These are phyloP conservation scores for Tetrapisispora namnaoensis DNA, from an alignment of 805 yeast species.

Conservation along the genomic window DNA sequence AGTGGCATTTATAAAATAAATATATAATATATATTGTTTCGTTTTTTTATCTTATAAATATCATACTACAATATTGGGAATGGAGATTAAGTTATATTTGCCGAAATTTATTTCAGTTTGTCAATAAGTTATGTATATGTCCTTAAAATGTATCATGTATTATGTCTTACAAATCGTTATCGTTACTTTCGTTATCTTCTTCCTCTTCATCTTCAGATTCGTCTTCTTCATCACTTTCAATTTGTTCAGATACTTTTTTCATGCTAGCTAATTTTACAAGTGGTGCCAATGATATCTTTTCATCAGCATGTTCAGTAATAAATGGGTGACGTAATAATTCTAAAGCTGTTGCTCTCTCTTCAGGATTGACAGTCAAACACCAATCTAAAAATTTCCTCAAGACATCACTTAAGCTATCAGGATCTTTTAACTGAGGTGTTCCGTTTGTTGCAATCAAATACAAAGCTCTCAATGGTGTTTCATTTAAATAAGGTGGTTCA, in stretches of 20 bases:
- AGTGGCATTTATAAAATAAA: neutral
- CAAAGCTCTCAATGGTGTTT: conserved; percentile 87
- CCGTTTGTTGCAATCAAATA: conserved; percentile 95
- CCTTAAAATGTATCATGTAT: neutral
- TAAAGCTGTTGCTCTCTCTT: conserved; percentile 67
- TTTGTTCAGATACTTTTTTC: conserved; percentile 42
- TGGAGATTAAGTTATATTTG: neutral
- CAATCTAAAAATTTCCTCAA: conserved; percentile 62
- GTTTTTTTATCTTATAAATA: no score
- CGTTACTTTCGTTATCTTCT: neutral
- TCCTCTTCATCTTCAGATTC: neutral
- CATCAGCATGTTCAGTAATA: conserved; percentile 46
- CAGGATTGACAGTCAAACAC: conserved; percentile 77
- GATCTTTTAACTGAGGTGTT: conserved; percentile 86
- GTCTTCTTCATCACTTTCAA: conserved; percentile 26
- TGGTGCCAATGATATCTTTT: conserved; percentile 55
- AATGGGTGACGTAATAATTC: conserved; percentile 62
- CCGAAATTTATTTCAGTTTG: neutral
- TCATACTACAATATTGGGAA: neutral
- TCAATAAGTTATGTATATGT: neutral
- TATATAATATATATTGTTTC: no score
- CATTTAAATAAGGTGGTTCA: conserved; percentile 96
- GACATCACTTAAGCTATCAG: conserved; percentile 60
- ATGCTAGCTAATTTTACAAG: conserved; percentile 63
- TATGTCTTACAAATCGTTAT: neutral